Evolutionary conservation across 305 asterid species (phyloP).

Genomic region (Fraxinus ornus): DNA sequence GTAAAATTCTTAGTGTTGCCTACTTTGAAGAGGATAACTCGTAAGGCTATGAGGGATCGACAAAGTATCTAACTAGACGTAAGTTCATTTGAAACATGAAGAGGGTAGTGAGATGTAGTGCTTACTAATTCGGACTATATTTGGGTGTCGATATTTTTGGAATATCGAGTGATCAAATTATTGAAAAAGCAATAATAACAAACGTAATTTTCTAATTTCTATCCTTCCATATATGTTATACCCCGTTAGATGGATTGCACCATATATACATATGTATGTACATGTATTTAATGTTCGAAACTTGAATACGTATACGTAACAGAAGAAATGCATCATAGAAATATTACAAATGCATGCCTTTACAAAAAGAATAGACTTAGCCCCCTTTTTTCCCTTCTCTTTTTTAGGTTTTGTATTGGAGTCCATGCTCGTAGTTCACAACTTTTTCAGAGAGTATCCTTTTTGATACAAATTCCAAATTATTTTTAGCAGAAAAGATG

Average conservation of each 20-base stretch:
- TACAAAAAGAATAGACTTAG: conserved; percentile 27
- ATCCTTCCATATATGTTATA: background rate
- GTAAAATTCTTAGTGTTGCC: background rate
- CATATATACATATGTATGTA: background rate
- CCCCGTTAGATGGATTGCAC: background rate
- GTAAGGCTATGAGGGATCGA: background rate
- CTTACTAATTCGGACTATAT: too few species aligned
- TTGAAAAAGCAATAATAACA: background rate
- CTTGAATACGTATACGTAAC: background rate
- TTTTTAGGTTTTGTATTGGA: conserved; percentile 12
- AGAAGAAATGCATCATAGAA: conserved; percentile 8
- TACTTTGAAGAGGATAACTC: background rate
- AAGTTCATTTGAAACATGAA: background rate
- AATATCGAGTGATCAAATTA: background rate
- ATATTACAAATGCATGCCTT: conserved; percentile 11
- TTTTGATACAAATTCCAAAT: conserved; percentile 20
- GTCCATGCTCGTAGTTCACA: background rate
- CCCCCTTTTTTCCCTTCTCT: background rate
- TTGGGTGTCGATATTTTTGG: background rate
- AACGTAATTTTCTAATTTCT: background rate
- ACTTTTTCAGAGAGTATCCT: conserved; percentile 2
- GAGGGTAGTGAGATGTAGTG: background rate
- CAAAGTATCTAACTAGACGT: background rate
- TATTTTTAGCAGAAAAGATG: conserved; percentile 20
- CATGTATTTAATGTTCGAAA: background rate